phyloP scores from a whole-genome alignment of 2,329 filamentous ascomycete genomes.

The Epichloe typhina region DNA sequence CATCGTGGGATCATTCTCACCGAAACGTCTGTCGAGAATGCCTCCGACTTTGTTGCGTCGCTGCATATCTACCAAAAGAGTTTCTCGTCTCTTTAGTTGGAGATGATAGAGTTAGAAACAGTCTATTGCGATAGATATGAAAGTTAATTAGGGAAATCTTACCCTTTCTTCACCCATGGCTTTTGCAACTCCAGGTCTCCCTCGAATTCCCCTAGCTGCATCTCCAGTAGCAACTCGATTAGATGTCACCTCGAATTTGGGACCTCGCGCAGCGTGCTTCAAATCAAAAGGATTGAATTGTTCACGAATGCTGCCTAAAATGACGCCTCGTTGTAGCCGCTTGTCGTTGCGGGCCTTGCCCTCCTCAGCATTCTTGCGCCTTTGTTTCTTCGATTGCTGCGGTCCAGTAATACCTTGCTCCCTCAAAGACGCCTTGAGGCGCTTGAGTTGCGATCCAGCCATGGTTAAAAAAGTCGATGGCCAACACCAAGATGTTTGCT shows the following conservation, averaged over 20 bases:
- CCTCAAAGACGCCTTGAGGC: constrained; percentile 78
- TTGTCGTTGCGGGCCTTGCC: constrained; percentile 54
- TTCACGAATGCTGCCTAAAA: constrained; percentile 77
- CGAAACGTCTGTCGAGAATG: constrained; percentile 84
- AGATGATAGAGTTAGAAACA: constrained; percentile 7
- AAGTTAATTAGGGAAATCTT: constrained; percentile 15
- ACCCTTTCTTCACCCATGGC: constrained; percentile 77
- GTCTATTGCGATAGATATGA: neutral
- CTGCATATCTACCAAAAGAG: constrained; percentile 81
- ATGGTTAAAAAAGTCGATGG: constrained; percentile 35
- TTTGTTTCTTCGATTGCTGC: constrained; percentile 91
- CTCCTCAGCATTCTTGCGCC: constrained; percentile 58
- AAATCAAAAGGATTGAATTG: constrained; percentile 98
- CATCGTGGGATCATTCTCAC: constrained; percentile 90
- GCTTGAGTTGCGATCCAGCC: constrained; percentile 93
- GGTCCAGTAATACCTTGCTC: constrained; percentile 85
- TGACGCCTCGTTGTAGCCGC: constrained; percentile 61
- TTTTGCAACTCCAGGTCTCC: constrained; percentile 72
- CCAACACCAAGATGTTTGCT: constrained; percentile 7
- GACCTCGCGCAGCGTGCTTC: constrained; percentile 61
- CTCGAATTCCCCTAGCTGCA: constrained; percentile 47
- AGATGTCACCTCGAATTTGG: constrained; percentile 76
- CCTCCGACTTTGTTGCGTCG: constrained; percentile 82
- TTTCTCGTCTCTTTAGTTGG: constrained; percentile 52
- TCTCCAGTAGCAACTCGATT: constrained; percentile 40